phyloP scores from a whole-genome alignment of 257 asterid genomes.

The Avicennia marina region DNA sequence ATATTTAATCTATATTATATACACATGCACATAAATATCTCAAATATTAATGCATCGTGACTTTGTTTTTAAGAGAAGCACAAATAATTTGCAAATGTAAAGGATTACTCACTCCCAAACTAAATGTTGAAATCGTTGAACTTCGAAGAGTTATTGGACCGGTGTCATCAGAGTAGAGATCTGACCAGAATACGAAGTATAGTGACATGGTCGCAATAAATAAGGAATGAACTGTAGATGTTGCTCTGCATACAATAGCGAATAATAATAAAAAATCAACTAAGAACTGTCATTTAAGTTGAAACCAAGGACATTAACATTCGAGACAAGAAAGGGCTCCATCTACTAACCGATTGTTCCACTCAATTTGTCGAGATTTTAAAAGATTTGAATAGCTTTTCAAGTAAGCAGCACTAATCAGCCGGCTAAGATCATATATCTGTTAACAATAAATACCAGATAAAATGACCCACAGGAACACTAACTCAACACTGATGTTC shows the following conservation, averaged over 20 bases:
- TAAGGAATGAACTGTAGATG: conserved; percentile 68
- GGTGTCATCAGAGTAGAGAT: conserved; percentile 39
- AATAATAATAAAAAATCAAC: no score
- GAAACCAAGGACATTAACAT: no score
- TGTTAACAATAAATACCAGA: conserved; percentile 22
- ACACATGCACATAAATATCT: no score
- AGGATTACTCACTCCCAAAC: conserved; percentile 58
- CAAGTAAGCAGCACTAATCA: conserved; percentile 42
- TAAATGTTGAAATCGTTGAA: conserved; percentile 47
- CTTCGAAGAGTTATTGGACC: conserved; percentile 47
- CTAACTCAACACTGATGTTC: no score
- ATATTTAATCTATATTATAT: no score
- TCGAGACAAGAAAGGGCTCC: no score
- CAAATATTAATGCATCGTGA: no score
- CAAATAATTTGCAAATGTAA: no score
- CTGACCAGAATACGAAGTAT: conserved; percentile 62
- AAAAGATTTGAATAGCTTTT: conserved; percentile 60
- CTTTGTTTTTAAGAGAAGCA: no score
- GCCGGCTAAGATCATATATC: conserved; percentile 66
- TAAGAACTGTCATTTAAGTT: no score
- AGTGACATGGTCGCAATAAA: conserved; percentile 48
- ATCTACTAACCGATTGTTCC: conserved; percentile 71
- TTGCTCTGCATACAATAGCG: conserved; percentile 73
- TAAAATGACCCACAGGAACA: neutral
- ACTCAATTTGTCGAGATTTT: conserved; percentile 53